A percentile compares a stretch with the other conserved stretches of the same genome.
phyloP scores from a whole-genome alignment of 2,329 filamentous ascomycete species.

The Scytalidium sp. region DNA sequence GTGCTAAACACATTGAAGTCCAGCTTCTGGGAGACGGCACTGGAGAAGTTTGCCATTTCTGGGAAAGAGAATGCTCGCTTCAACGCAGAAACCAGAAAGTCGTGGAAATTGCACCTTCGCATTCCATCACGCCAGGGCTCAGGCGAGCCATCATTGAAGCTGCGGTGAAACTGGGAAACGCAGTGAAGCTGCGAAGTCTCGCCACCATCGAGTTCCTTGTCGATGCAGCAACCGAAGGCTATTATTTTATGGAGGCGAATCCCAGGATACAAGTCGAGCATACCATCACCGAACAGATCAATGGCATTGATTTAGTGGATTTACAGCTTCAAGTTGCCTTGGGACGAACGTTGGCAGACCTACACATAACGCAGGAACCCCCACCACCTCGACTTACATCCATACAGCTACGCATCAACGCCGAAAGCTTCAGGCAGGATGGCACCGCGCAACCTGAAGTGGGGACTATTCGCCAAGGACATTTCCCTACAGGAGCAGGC shows the following conservation, averaged over 20 bases:
- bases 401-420: neutral
- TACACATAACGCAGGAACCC: conserved; percentile 32
- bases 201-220: conserved; percentile 62
- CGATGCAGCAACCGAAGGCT: conserved; percentile 52
- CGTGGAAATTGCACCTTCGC: conserved; percentile 67
- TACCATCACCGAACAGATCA: conserved; percentile 15
- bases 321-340: conserved; percentile 29
- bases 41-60: conserved; percentile 55
- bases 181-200: conserved; percentile 53
- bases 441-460: conserved; percentile 55
- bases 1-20: conserved; percentile 62
- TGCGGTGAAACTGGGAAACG: conserved; percentile 47
- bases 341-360: conserved; percentile 18
- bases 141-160: conserved; percentile 32
- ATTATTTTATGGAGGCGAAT: conserved; percentile 19
- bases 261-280: conserved; percentile 20
- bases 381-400: neutral
- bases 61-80: conserved; percentile 66
- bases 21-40: conserved; percentile 64
- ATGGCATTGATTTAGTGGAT: conserved; percentile 17
- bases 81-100: conserved; percentile 69
- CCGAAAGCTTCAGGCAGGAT: too few species aligned
- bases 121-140: conserved; percentile 46
- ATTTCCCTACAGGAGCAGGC: neutral
- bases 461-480: conserved; percentile 28